Evolutionary conservation across 2,329 filamentous ascomycete genomes (phyloP).

Genomic region (Dothideomycetes sp.): DNA sequence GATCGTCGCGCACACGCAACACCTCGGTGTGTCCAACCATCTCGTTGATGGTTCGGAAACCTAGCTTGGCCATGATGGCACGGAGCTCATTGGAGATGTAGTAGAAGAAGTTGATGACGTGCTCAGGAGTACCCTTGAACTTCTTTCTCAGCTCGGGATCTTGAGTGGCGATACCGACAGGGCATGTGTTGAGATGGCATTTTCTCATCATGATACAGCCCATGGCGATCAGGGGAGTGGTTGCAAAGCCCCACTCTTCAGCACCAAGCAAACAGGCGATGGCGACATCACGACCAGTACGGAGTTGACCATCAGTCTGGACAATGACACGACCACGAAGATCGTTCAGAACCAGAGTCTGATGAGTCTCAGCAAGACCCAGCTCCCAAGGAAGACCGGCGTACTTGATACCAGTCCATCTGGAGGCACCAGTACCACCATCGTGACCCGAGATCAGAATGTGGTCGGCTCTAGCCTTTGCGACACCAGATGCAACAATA

Average conservation of each 20-base stretch:
- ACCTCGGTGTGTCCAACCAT: conserved; percentile 92
- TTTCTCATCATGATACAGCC: conserved; percentile 93
- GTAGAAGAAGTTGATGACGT: conserved; percentile 99
- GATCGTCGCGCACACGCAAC: conserved; percentile 76
- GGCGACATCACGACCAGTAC: conserved; percentile 86
- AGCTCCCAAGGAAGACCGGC: conserved; percentile 94
- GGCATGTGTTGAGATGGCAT: conserved; percentile 67
- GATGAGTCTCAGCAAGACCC: conserved; percentile 92
- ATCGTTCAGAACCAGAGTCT: conserved; percentile 91
- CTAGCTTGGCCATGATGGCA: conserved; percentile 92
- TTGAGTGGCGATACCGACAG: conserved; percentile 90
- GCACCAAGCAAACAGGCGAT: conserved; percentile 91
- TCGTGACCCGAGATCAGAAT: conserved; percentile 96
- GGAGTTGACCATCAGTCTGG: conserved; percentile 89
- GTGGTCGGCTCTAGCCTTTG: conserved; percentile 94
- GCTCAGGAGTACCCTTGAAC: conserved; percentile 85
- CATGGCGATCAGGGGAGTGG: conserved; percentile 89
- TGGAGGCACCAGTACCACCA: conserved; percentile 88
- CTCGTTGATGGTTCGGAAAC: conserved; percentile 91
- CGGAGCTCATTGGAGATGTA: conserved; percentile 93
- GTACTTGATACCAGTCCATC: conserved; percentile 99
- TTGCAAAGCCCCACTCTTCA: conserved; percentile 97
- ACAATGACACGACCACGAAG: conserved; percentile 91
- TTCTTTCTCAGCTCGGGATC: conserved; percentile 91
- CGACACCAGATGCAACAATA: conserved; percentile 94